phyloP scores from a whole-genome alignment of 1,139 yeast species.

The Geotrichum citri-aurantii region DNA sequence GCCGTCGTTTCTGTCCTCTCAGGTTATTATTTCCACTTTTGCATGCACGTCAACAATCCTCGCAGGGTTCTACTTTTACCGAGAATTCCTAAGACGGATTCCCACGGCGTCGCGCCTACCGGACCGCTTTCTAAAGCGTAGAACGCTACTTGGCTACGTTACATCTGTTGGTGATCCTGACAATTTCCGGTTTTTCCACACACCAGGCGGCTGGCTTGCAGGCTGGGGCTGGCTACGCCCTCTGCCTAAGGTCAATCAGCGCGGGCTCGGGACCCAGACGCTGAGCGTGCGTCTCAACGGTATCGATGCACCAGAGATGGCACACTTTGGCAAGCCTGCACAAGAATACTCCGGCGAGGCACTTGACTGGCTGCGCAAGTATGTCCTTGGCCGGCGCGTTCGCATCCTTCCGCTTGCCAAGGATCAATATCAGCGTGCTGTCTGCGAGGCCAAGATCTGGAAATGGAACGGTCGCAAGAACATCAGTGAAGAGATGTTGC shows the following conservation, averaged over 20 bases:
- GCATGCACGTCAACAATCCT: slow-evolving; percentile 26
- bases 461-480: slow-evolving; percentile 71
- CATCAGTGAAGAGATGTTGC: slow-evolving; percentile 81
- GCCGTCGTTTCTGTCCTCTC: slow-evolving; percentile 16
- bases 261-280: slow-evolving; percentile 35
- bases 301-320: slow-evolving; percentile 95
- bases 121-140: slow-evolving; percentile 32
- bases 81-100: slow-evolving; percentile 32
- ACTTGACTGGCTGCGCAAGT: slow-evolving; percentile 61
- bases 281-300: slow-evolving; percentile 76
- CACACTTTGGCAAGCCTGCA: slow-evolving; percentile 92
- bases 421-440: slow-evolving; percentile 88
- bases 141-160: slow-evolving; percentile 67
- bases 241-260: slow-evolving; percentile 42
- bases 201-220: slow-evolving; percentile 80
- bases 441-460: slow-evolving; percentile 72
- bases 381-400: slow-evolving; percentile 59
- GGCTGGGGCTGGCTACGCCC: slow-evolving; percentile 94
- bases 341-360: slow-evolving; percentile 89
- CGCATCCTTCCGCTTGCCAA: slow-evolving; percentile 70
- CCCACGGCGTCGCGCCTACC: slow-evolving; percentile 32
- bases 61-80: slow-evolving; percentile 29
- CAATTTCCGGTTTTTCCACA: slow-evolving; percentile 83
- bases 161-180: slow-evolving; percentile 97
- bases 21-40: slow-evolving; percentile 26